These are phyloP conservation scores for Sesbania bispinosa DNA, from an alignment of 306 rosid genomes.

Conservation along the genomic window DNA sequence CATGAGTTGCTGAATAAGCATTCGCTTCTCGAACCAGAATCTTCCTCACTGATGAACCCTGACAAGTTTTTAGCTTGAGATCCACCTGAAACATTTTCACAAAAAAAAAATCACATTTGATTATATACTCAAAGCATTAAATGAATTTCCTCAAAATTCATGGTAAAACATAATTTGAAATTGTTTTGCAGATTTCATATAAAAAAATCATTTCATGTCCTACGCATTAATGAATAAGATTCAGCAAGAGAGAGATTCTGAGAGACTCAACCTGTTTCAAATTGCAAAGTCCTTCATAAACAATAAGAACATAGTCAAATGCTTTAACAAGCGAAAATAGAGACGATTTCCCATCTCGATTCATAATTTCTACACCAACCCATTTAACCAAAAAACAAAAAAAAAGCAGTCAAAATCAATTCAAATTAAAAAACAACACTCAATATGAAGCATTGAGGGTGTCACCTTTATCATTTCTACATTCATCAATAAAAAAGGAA, in stretches of 20 bases:
- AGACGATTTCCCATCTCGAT: constrained; percentile 79
- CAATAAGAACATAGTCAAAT: constrained; percentile 88
- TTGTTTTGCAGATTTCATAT: not conserved
- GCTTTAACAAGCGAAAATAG: constrained; percentile 86
- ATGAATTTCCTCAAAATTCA: not conserved
- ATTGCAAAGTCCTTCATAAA: constrained; percentile 93
- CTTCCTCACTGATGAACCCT: constrained; percentile 69
- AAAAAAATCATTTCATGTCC: too few species aligned
- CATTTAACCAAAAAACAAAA: constrained; percentile 15
- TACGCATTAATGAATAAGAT: not conserved
- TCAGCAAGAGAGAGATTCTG: not conserved
- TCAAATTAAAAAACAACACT: not conserved
- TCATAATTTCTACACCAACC: constrained; percentile 55
- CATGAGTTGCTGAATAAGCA: constrained; percentile 60
- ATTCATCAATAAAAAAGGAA: not conserved
- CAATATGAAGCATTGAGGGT: constrained; percentile 75
- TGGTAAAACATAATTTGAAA: not conserved
- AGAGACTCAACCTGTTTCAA: constrained; percentile 51
- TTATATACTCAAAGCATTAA: not conserved
- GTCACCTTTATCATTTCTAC: constrained; percentile 79
- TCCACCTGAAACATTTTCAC: constrained; percentile 62
- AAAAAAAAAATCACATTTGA: not conserved
- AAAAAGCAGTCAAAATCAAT: constrained; percentile 11
- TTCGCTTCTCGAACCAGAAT: constrained; percentile 77
- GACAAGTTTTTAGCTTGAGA: constrained; percentile 84